Percentiles rank a stretch among this genome's conserved stretches.
Evolutionary conservation across 106 monocot species (phyloP).

Genomic region (Gastrodia elata): DNA sequence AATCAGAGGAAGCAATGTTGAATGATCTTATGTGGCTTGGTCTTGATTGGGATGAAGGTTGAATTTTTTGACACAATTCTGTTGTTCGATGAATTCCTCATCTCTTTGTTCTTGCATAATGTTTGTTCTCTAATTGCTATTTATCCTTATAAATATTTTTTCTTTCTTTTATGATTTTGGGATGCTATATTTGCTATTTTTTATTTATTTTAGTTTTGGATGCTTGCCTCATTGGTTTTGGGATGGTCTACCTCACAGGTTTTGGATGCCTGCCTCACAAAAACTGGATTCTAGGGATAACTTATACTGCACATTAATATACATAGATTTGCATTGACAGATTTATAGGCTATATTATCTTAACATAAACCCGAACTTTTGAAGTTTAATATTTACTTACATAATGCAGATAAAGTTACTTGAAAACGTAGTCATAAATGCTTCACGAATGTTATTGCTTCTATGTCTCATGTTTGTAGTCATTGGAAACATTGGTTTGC

Average conservation of each 20-base stretch:
- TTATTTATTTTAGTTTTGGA: not conserved
- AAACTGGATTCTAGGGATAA: not conserved
- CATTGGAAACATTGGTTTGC: not conserved
- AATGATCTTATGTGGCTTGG: slow-evolving; percentile 73
- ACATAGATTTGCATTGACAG: not conserved
- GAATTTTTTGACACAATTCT: not conserved
- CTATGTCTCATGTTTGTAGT: not conserved
- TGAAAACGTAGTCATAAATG: not conserved
- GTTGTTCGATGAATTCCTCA: not conserved
- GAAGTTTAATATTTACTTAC: not conserved
- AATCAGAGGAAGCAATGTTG: slow-evolving; percentile 65
- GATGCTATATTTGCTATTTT: not conserved
- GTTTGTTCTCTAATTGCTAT: not conserved
- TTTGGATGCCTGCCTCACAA: not conserved
- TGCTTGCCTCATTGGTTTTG: not conserved
- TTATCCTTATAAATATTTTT: not conserved
- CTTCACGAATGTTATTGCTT: not conserved
- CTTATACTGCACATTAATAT: not conserved
- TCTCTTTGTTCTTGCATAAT: not conserved
- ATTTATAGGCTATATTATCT: not conserved
- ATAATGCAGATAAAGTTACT: not conserved
- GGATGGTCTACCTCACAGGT: not conserved
- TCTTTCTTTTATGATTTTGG: not conserved
- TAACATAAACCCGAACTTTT: not conserved
- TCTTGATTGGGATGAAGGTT: slow-evolving; percentile 85